Conservation (phyloP, 202 grass and related monocot species). For the Saccharum hybrid region DNA sequence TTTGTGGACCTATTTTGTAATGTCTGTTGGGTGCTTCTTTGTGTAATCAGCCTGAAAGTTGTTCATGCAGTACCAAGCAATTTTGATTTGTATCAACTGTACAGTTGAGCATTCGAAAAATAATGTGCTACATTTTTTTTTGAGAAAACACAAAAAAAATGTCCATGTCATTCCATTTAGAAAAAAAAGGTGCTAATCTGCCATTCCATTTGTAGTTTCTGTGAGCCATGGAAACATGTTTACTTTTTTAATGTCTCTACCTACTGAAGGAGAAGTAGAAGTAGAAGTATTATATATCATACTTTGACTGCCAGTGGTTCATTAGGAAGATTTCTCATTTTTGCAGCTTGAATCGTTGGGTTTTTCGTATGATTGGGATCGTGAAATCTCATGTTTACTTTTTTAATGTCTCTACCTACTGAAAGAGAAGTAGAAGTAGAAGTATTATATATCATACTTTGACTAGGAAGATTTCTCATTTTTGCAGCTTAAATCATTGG, state of each 20-base stretch:
- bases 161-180: neutral
- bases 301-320: neutral
- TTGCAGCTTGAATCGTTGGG: constrained; percentile 89
- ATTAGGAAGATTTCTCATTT: constrained; percentile 27
- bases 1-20: neutral
- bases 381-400: constrained; percentile 61
- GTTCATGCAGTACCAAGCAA: neutral
- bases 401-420: too few species aligned
- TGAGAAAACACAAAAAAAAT: neutral
- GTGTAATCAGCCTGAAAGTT: constrained; percentile 25
- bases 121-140: neutral
- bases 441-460: constrained; percentile 5
- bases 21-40: constrained; percentile 24
- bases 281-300: neutral
- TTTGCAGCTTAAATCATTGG: constrained; percentile 84
- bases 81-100: neutral
- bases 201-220: constrained; percentile 30
- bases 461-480: constrained; percentile 26
- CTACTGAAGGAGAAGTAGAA: neutral
- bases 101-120: neutral
- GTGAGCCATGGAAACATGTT: neutral
- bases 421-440: neutral
- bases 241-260: neutral
- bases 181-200: neutral
- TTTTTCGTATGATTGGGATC: constrained; percentile 97